Evolutionary conservation across 768 basidiomycete genomes (phyloP), one percentile per base, ranked within the genome.

Genomic region (Tulasnella sp.): DNA sequence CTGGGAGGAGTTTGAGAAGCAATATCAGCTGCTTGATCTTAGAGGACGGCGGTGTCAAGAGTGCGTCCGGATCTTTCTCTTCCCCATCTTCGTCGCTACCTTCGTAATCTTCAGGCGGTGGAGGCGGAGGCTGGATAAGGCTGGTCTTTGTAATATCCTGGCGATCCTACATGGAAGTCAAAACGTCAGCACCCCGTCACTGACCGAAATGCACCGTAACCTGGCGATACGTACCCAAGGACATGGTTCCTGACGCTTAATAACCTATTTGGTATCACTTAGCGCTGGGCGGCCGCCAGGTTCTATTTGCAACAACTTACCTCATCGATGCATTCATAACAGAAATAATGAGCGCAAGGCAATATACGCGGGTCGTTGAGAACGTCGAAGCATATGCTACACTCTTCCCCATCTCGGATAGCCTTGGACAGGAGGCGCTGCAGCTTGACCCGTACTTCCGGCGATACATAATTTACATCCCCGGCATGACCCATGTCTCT

Each of bases 371-470:
- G 78, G 29, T 87, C 79, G 14, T 69, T 73, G 7, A 65, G 57
- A 17, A 27, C 31, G 36, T 65, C 62, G 49, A 62, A 65, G 34
- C 63, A 57, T 25, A 61, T 45, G 23, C 86, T 84, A 65, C 87
- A 90, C 66, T 90, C 87, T 70, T 88, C 84, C 51, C 73, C 81
- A 61, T 90, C 86, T 64, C 88, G 87, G 35, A 88, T 80, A 0
- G 78, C 79, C 64, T 82, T 77, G 9, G 75, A 73, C 41, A 90
- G 74, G 3, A 76, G 61, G 21, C 63, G 67, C 65, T 86, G 84
- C 34, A 90, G 69, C 21, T n/a, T n/a, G n/a, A n/a, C n/a, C n/a
- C n/a, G n/a, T n/a, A n/a, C n/a, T n/a, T n/a, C n/a, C n/a, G n/a
- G n/a, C n/a, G n/a, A n/a, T n/a, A n/a, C n/a, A n/a, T n/a, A n/a